Conservation (phyloP, 2,329 filamentous ascomycete species). For the Ophiocordyceps camponoti-leonardi region DNA sequence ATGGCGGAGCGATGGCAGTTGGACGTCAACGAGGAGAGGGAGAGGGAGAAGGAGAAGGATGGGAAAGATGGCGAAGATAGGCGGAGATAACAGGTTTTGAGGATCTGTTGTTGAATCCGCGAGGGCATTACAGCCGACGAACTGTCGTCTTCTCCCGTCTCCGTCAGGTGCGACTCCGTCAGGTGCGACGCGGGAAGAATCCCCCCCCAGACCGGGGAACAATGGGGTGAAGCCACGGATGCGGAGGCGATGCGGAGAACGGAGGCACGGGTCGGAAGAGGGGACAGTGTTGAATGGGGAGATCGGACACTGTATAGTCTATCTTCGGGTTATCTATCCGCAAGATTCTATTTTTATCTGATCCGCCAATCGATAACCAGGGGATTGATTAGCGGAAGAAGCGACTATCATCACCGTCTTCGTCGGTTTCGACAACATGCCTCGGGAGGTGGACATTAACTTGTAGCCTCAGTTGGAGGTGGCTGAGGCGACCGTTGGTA, state of each 20-base stretch:
- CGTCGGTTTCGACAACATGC: too few relatives aligned
- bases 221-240: background rate
- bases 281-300: background rate
- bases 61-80: background rate
- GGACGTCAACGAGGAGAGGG: slow-evolving; percentile 7
- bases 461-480: too few relatives aligned
- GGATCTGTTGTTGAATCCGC: background rate
- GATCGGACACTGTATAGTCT: background rate
- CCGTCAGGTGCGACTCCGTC: too few relatives aligned
- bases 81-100: background rate
- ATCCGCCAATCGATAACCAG: background rate
- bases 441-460: too few relatives aligned
- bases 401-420: too few relatives aligned
- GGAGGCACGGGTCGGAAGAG: background rate
- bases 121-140: background rate
- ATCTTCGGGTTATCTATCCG: background rate
- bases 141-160: background rate
- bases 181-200: too few relatives aligned
- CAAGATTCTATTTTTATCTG: background rate
- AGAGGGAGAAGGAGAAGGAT: background rate
- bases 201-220: background rate
- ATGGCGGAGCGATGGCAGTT: slow-evolving; percentile 9
- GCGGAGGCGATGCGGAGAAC: background rate
- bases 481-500: too few relatives aligned
- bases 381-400: too few relatives aligned